These are phyloP conservation scores for Pseudomonodictys pantanalensis DNA, from an alignment of 495 filamentous ascomycete genomes.

Conservation along the genomic window DNA sequence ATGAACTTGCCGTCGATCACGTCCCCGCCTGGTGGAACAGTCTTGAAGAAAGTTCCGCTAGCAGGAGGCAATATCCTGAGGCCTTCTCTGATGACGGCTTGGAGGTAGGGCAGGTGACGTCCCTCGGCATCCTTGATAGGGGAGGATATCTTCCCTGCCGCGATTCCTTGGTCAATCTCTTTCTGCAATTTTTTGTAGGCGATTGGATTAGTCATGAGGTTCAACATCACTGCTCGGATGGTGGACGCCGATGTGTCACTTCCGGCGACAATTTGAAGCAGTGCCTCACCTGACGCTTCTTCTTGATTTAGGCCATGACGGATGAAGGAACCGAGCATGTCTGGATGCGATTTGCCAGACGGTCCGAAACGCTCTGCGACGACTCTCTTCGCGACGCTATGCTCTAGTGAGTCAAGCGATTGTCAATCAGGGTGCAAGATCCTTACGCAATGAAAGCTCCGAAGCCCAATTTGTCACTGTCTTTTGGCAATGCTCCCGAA, in stretches of 20 bases:
- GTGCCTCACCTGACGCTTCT: conserved; percentile 35
- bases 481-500: conserved; percentile 30
- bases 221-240: conserved; percentile 13
- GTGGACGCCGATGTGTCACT: conserved; percentile 19
- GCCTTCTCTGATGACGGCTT: conserved; percentile 26
- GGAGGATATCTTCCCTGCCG: conserved; percentile 5
- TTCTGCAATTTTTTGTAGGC: conserved; percentile 7
- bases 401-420: neutral
- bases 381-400: conserved; percentile 13
- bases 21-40: conserved; percentile 24
- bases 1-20: conserved; percentile 36
- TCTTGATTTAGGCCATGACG: conserved; percentile 40
- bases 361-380: conserved; percentile 15
- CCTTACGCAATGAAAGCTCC: conserved; percentile 37
- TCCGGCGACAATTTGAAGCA: conserved; percentile 37
- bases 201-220: conserved; percentile 9
- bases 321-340: conserved; percentile 44
- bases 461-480: conserved; percentile 39
- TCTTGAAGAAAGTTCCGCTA: conserved; percentile 3
- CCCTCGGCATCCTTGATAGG: conserved; percentile 21
- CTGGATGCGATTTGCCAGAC: conserved; percentile 29
- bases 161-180: conserved; percentile 21
- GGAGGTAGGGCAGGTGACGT: conserved; percentile 16
- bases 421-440: neutral
- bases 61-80: conserved; percentile 24